Conservation (phyloP, 345 rosid genomes). For the Eucalyptus lansdowneana region DNA sequence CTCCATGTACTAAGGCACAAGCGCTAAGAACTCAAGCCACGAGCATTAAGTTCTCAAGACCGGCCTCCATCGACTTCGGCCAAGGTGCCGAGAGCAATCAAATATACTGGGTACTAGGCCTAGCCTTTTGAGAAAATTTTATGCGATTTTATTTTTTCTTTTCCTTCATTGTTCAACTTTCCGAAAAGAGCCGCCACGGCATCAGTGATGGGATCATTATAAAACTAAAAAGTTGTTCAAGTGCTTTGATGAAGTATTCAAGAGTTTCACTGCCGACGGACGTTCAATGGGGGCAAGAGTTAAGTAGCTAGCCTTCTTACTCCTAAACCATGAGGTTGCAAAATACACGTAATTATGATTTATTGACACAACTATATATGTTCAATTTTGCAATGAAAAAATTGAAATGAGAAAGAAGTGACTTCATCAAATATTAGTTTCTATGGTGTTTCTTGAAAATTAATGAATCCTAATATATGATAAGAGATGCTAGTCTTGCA, state of each 20-base stretch:
- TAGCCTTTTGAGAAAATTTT: neutral
- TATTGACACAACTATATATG: neutral
- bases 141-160: neutral
- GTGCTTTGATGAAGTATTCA: neutral
- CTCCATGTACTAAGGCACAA: neutral
- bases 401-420: neutral
- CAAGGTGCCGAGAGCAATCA: neutral
- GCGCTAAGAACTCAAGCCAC: neutral
- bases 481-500: neutral
- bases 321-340: neutral
- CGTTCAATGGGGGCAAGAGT: neutral
- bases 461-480: neutral
- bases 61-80: rapidly evolving
- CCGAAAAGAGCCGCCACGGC: neutral
- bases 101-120: neutral
- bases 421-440: neutral
- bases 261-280: neutral
- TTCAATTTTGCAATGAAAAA: neutral
- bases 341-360: neutral
- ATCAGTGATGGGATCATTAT: neutral
- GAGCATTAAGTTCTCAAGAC: neutral
- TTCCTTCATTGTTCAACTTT: neutral
- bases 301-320: neutral
- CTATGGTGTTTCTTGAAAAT: neutral
- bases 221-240: neutral